These are phyloP conservation scores for Primulina huaijiensis DNA, from an alignment of 257 asterid genomes.

Conservation along the genomic window DNA sequence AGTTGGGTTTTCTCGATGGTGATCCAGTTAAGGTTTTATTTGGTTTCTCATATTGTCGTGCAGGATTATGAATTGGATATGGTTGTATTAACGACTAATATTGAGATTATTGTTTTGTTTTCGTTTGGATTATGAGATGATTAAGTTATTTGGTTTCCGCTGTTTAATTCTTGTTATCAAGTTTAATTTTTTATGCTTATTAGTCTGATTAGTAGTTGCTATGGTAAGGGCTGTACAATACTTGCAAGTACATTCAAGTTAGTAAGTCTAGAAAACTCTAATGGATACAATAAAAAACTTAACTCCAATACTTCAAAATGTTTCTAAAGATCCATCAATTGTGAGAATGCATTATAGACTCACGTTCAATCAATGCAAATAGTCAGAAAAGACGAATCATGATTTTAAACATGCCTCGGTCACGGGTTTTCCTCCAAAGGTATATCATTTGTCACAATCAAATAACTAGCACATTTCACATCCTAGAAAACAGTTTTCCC, in stretches of 20 bases:
- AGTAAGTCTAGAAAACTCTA: neutral
- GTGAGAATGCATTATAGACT: neutral
- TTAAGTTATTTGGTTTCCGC: too few species aligned
- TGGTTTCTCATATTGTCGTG: too few species aligned
- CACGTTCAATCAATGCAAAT: neutral
- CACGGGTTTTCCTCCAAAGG: constrained; percentile 1
- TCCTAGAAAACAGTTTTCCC: neutral
- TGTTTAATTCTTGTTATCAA: too few species aligned
- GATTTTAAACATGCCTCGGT: neutral
- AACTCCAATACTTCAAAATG: constrained; percentile 10
- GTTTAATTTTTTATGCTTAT: too few species aligned
- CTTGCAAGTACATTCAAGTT: neutral
- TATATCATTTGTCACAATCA: constrained; percentile 4
- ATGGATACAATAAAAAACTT: neutral
- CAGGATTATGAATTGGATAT: too few species aligned
- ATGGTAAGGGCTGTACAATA: too few species aligned
- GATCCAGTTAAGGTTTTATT: too few species aligned
- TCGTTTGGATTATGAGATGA: too few species aligned
- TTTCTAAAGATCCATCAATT: constrained; percentile 12
- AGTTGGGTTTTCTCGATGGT: too few species aligned
- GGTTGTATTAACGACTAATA: too few species aligned
- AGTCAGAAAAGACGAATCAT: constrained; percentile 3
- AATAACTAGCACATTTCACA: neutral
- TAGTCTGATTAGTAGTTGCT: too few species aligned
- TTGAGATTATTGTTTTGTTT: too few species aligned